These are phyloP conservation scores for Pseudogymnoascus sp. DNA, from an alignment of 2,329 filamentous ascomycete species.

Conservation along the genomic window DNA sequence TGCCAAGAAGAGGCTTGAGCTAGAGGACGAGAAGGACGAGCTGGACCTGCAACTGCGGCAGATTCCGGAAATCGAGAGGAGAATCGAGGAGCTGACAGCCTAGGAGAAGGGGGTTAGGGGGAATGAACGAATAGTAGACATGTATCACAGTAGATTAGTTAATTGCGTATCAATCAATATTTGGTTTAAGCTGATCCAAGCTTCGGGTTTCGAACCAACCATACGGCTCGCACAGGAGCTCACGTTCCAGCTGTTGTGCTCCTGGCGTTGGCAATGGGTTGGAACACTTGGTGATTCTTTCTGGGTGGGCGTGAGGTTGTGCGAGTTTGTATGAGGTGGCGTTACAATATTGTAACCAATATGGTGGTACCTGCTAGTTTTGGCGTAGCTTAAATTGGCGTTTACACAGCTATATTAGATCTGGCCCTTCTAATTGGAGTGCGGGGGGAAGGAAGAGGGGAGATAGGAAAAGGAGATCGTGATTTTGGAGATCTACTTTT, in stretches of 20 bases:
- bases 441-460: background rate
- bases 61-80: constrained; percentile 78
- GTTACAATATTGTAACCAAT: background rate
- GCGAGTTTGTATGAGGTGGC: background rate
- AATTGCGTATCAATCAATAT: constrained; percentile 3
- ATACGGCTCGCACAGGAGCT: background rate
- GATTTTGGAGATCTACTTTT: background rate
- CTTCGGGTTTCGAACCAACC: background rate
- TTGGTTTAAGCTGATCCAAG: background rate
- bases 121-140: background rate
- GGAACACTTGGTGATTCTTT: background rate
- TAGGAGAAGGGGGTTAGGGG: constrained; percentile 13
- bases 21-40: constrained; percentile 97
- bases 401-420: background rate
- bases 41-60: constrained; percentile 76
- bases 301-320: background rate
- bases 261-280: background rate
- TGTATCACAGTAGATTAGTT: constrained; percentile 5
- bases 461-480: background rate
- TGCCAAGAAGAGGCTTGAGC: constrained; percentile 70
- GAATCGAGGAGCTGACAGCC: constrained; percentile 69
- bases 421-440: background rate
- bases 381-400: background rate
- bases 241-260: background rate
- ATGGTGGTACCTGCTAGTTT: background rate